These are phyloP conservation scores for Chenopodium suecicum DNA, from an alignment of 148 eudicot genomes.

Conservation along the genomic window DNA sequence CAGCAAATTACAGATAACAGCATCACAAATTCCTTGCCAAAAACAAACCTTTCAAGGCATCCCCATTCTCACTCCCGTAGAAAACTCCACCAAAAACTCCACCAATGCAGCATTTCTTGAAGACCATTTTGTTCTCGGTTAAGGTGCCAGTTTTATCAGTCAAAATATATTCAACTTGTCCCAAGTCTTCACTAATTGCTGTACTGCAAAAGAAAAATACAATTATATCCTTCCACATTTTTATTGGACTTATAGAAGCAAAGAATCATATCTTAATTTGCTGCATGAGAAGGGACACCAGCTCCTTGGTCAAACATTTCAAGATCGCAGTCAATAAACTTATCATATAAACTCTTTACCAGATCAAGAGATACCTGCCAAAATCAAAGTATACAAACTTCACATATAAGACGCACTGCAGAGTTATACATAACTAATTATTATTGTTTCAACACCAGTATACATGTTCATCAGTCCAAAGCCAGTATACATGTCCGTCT, in stretches of 20 bases:
- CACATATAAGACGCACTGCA: neutral
- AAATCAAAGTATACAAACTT: constrained; percentile 23
- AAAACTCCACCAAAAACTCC: constrained; percentile 71
- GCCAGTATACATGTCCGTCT: no score
- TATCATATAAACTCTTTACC: constrained; percentile 93
- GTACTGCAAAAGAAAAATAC: constrained; percentile 69
- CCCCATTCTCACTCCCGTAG: constrained; percentile 89
- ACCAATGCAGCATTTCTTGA: constrained; percentile 79
- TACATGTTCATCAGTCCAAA: neutral
- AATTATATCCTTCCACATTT: neutral
- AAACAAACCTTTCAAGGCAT: constrained; percentile 81
- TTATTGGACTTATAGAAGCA: neutral
- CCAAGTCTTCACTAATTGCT: constrained; percentile 99
- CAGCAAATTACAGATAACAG: neutral
- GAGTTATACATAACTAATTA: neutral
- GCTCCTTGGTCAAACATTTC: constrained; percentile 89
- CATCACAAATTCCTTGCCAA: neutral
- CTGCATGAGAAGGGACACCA: constrained; percentile 70
- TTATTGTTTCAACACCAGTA: neutral
- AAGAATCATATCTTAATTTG: constrained; percentile 59
- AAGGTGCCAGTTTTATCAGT: constrained; percentile 98
- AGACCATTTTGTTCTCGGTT: constrained; percentile 93
- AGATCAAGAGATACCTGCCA: constrained; percentile 97
- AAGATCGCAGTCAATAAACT: constrained; percentile 95
- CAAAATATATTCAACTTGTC: constrained; percentile 97